Evolutionary conservation across 768 basidiomycete species (phyloP).

Genomic region (button mushroom (Agaricus bisporus)): DNA sequence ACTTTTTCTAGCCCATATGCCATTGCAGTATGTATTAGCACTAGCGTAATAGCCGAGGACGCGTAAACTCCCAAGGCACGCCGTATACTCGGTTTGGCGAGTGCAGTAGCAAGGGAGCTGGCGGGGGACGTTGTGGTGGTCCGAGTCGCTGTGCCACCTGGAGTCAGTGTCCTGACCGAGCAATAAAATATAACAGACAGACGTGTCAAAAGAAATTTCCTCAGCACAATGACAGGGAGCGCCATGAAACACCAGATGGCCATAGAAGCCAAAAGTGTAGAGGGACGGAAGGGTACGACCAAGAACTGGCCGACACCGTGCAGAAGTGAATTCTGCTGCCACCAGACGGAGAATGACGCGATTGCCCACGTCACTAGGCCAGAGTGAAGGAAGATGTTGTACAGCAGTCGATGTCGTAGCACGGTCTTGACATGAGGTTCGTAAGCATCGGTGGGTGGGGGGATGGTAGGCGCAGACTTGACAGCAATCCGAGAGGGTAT

Average conservation of each 20-base stretch:
- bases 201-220: constrained; percentile 60
- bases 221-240: constrained; percentile 49
- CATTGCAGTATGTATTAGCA: constrained; percentile 37
- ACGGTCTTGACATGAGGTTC: constrained; percentile 62
- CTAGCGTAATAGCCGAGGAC: constrained; percentile 37
- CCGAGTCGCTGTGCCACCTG: constrained; percentile 31
- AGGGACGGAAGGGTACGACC: constrained; percentile 34
- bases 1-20: constrained; percentile 28
- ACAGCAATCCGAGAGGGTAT: constrained; percentile 37
- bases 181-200: neutral
- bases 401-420: constrained; percentile 53
- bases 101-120: constrained; percentile 35
- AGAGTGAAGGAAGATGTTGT: constrained; percentile 45
- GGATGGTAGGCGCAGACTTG: constrained; percentile 50
- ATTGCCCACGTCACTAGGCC: constrained; percentile 40
- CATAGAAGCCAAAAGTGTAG: constrained; percentile 35
- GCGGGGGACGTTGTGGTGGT: constrained; percentile 48
- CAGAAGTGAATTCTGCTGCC: constrained; percentile 29
- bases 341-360: constrained; percentile 33
- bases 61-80: constrained; percentile 41
- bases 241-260: constrained; percentile 46
- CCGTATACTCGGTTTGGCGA: constrained; percentile 40
- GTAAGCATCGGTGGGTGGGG: constrained; percentile 51
- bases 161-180: neutral
- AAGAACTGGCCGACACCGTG: constrained; percentile 25